Evolutionary conservation across 2,329 filamentous ascomycete genomes (phyloP), one percentile per base, ranked within the genome.

Genomic region (Fusarium succisae): DNA sequence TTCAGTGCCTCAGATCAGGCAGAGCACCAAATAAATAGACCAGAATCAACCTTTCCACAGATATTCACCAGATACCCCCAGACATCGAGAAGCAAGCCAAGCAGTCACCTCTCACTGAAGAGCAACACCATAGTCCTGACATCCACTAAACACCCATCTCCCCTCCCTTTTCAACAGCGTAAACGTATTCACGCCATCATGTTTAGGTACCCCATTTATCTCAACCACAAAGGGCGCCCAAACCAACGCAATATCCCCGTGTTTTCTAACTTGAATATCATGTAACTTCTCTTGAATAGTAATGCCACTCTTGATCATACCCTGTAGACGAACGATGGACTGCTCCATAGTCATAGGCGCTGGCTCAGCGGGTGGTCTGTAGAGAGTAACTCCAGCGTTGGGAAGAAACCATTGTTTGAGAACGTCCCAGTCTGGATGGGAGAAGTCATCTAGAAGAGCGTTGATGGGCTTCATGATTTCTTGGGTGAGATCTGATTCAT

Each of bases 171-270:
- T 55, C 3, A 71, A 20, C 10, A 71, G 47, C 4, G 62, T 68
- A 26, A 71, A 68, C 0, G 57, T 41, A 41, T 71, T 68, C 1
- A 58, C 56, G 1, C 68, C 68, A 10, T 54, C 39, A 28, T 72
- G 51, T 2, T 30, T 44, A 30, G 53, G 56, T 12, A 28, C 26
- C 3, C 63, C 56, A 4, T 72, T 47, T 3, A 72, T 71, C 24
- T 72, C 56, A 17, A 72, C 63, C 22, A 72, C 68, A 45, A 71
- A 71, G 10, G 68, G 68, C 1, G 69, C 63, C 68, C 68, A 72
- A 9, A 72, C 68, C 17, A 72, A 17, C 3, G 62, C 68, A 26
- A 71, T n/a, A 39, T 68, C 56, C 0, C 62, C 62, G 9, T 68
- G 62, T 11, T 57, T 71, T 3, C 67, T 6, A 0, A 72, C 43